Percentiles rank a stretch among this genome's conserved stretches.
phyloP scores from a whole-genome alignment of 2,329 filamentous ascomycete genomes.

The Hirsutella thompsonii region DNA sequence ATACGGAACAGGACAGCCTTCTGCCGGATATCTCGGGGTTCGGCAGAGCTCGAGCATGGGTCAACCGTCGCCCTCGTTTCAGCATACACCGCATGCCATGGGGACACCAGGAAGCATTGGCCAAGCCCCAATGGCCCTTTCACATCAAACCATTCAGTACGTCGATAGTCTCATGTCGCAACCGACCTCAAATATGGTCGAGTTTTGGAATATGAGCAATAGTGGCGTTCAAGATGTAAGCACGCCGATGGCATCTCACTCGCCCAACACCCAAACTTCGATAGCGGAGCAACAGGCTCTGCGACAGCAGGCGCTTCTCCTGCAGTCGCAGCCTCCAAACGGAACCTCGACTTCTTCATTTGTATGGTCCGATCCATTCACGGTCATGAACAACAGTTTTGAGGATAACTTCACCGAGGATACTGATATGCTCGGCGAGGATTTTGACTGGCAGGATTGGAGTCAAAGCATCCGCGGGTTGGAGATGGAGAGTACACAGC shows the following conservation, averaged over 20 bases:
- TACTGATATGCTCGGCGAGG: constrained; percentile 25
- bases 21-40: background rate
- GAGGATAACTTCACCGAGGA: constrained; percentile 17
- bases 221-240: background rate
- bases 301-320: constrained; percentile 8
- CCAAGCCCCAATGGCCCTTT: constrained; percentile 12
- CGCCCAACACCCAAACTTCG: constrained; percentile 2
- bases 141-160: constrained; percentile 17
- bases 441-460: constrained; percentile 38
- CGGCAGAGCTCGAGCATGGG: background rate
- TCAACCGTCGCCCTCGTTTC: constrained; percentile 3
- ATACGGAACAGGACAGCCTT: background rate
- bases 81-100: constrained; percentile 1
- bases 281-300: constrained; percentile 6
- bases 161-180: constrained; percentile 24
- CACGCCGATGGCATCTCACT: background rate
- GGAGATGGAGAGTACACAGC: constrained; percentile 18
- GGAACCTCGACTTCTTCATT: constrained; percentile 25
- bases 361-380: constrained; percentile 25
- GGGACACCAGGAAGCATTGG: constrained; percentile 5
- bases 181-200: constrained; percentile 20
- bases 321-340: constrained; percentile 13
- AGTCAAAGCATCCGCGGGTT: constrained; percentile 26
- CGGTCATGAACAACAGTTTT: constrained; percentile 14
- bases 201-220: constrained; percentile 16